A percentile compares a stretch with the other conserved stretches of the same genome.
These are phyloP conservation scores for Calonectria pseudoturangicola DNA, from an alignment of 2,329 filamentous ascomycete genomes.

Conservation along the genomic window DNA sequence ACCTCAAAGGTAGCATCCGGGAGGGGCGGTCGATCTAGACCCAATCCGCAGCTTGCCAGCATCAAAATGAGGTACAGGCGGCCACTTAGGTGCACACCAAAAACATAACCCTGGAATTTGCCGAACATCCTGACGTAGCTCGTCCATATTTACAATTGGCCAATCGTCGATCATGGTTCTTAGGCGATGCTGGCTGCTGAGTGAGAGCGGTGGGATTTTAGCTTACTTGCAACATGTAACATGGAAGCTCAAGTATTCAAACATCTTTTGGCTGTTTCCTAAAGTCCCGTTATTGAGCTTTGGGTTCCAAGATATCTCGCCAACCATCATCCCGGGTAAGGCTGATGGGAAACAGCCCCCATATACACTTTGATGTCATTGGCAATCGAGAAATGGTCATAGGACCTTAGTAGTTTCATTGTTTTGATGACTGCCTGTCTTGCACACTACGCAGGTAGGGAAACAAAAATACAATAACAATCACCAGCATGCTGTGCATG, in stretches of 20 bases:
- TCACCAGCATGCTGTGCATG: not conserved
- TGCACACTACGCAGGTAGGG: not conserved
- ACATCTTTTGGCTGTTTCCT: not conserved
- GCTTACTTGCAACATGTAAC: not conserved
- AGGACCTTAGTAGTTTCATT: not conserved
- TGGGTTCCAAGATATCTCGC: not conserved
- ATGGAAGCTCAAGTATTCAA: no score
- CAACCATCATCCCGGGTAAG: not conserved
- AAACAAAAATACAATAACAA: not conserved
- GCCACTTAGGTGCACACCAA: not conserved
- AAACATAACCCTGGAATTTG: not conserved
- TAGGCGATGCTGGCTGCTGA: constrained; percentile 1
- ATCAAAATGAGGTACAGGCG: constrained; percentile 14
- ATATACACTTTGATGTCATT: not conserved
- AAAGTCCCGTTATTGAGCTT: not conserved
- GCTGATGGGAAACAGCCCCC: not conserved
- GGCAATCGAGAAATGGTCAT: not conserved
- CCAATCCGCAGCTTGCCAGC: not conserved
- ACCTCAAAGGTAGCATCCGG: not conserved
- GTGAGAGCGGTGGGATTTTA: not conserved
- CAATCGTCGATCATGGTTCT: not conserved
- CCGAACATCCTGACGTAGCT: not conserved
- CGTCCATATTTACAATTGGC: not conserved
- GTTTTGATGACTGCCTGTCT: not conserved
- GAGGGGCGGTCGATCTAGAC: constrained; percentile 13